Conservation (phyloP, 345 rosid genomes). For the Iberis pinnata region DNA sequence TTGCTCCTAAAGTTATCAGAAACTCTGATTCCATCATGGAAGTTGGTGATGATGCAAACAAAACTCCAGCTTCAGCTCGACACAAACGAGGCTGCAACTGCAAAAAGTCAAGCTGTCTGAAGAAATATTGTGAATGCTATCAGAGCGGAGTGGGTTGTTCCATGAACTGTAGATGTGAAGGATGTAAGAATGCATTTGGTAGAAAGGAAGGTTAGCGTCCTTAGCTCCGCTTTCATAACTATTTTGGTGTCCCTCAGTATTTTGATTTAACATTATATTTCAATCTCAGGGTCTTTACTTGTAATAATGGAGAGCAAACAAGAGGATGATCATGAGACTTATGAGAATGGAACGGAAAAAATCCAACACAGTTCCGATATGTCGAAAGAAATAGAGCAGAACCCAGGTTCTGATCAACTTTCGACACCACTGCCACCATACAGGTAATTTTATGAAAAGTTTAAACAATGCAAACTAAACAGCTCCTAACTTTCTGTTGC, state of each 20-base stretch:
- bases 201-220: slow-evolving; percentile 70
- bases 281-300: slow-evolving; percentile 45
- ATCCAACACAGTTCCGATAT: slow-evolving; percentile 34
- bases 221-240: background rate
- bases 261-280: no score
- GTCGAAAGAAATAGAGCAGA: no score
- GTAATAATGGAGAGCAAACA: slow-evolving; percentile 48
- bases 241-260: no score
- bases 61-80: slow-evolving; percentile 92
- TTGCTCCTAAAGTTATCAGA: slow-evolving; percentile 95
- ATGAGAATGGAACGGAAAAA: slow-evolving; percentile 34
- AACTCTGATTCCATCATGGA: slow-evolving; percentile 48
- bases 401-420: slow-evolving; percentile 45
- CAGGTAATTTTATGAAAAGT: slow-evolving; percentile 43
- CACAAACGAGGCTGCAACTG: slow-evolving; percentile 98
- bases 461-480: background rate
- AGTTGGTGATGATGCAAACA: slow-evolving; percentile 66
- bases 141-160: slow-evolving; percentile 99
- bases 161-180: slow-evolving; percentile 93
- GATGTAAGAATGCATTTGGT: slow-evolving; percentile 88
- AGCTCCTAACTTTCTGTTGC: background rate
- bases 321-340: slow-evolving; percentile 59
- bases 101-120: slow-evolving; percentile 87
- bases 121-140: slow-evolving; percentile 98
- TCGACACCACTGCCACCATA: slow-evolving; percentile 50